Conservation (phyloP, 768 basidiomycete genomes). For the Phaffia tasmanica region DNA sequence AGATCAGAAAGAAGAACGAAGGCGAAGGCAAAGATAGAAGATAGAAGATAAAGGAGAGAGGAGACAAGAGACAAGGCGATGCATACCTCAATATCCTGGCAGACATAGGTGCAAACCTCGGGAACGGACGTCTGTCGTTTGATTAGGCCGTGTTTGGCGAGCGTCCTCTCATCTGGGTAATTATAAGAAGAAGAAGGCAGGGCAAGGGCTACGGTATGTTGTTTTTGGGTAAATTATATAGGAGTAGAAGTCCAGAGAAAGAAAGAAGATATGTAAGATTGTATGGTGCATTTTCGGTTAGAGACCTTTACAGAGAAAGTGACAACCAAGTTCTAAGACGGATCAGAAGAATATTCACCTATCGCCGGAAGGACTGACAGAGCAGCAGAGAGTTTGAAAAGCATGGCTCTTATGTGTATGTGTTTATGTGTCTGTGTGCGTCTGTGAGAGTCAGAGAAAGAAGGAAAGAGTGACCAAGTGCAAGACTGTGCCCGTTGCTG, state of each 20-base stretch:
- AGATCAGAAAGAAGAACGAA: too few relatives aligned
- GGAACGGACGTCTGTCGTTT: slow-evolving; percentile 11
- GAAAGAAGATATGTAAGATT: neutral
- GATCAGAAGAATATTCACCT: neutral
- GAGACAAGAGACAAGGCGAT: neutral
- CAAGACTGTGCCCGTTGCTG: too few relatives aligned
- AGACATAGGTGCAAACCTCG: slow-evolving; percentile 5
- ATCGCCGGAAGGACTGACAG: too few relatives aligned
- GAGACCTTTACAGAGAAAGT: slow-evolving; percentile 1
- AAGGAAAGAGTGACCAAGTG: too few relatives aligned
- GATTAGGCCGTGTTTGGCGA: neutral
- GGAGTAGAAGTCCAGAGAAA: too few relatives aligned
- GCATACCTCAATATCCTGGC: neutral
- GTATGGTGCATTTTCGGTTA: neutral
- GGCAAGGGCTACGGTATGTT: neutral
- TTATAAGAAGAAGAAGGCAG: neutral
- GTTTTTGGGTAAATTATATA: neutral
- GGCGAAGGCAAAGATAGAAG: neutral
- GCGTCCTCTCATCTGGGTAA: too few relatives aligned
- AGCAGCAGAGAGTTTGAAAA: too few relatives aligned
- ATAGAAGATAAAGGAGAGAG: neutral
- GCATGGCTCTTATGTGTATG: too few relatives aligned
- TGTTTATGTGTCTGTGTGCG: too few relatives aligned
- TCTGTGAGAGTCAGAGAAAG: too few relatives aligned
- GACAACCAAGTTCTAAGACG: slow-evolving; percentile 1